Conservation (phyloP, 768 basidiomycete genomes). For the Pleurotus ostreatus region DNA sequence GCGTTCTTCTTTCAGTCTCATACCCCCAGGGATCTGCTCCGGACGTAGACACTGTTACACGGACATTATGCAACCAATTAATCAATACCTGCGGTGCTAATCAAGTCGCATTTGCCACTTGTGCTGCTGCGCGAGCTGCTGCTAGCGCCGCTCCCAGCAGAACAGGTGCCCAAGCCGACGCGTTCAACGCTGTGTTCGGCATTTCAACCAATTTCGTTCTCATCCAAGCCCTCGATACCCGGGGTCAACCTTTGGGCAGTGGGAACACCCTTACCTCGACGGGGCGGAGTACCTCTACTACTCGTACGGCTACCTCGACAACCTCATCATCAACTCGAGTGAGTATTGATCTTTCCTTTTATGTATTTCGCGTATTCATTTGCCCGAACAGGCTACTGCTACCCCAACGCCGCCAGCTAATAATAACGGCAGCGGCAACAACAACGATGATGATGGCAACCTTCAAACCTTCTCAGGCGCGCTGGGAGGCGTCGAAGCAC, state of each 20-base stretch:
- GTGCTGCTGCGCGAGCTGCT: constrained; percentile 34
- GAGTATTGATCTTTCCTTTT: constrained; percentile 3
- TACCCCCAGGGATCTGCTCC: constrained; percentile 60
- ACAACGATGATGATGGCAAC: constrained; percentile 22
- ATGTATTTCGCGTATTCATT: not conserved
- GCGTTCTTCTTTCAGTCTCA: constrained; percentile 25
- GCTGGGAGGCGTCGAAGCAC: constrained; percentile 42
- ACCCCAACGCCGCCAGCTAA: constrained; percentile 10
- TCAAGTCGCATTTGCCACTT: constrained; percentile 46
- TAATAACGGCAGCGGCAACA: constrained; percentile 7
- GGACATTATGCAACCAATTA: constrained; percentile 54
- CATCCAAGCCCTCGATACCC: constrained; percentile 39
- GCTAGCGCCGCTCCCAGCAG: constrained; percentile 36
- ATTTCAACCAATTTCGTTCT: constrained; percentile 46
- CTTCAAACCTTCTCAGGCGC: constrained; percentile 47
- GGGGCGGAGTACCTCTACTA: not conserved
- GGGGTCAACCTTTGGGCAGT: constrained; percentile 32
- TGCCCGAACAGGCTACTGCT: constrained; percentile 4
- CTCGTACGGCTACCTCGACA: constrained; percentile 4
- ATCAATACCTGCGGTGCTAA: constrained; percentile 52
- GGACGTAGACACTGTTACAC: constrained; percentile 54
- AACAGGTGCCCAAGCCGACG: constrained; percentile 56
- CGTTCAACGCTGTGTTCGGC: constrained; percentile 57
- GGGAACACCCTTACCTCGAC: constrained; percentile 7
- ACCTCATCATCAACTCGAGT: constrained; percentile 11